A percentile compares a stretch with the other conserved stretches of the same genome.
Evolutionary conservation across 2,329 filamentous ascomycete genomes (phyloP).

Genomic region (Paramyrothecium sp.): DNA sequence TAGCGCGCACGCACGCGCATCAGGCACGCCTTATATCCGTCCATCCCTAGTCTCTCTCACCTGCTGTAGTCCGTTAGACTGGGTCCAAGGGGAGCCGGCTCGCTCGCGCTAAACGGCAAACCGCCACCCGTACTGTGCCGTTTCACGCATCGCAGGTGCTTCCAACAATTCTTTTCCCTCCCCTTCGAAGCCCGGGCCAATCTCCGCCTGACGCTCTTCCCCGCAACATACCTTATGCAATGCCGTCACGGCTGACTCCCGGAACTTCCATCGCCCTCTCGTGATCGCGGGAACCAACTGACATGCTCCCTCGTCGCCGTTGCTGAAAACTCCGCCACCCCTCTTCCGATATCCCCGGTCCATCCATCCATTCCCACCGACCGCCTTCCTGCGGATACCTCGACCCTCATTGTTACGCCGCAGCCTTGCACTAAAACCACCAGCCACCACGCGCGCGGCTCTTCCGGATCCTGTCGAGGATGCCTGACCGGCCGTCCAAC

Average conservation of each 20-base stretch:
- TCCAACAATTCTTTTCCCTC: not conserved
- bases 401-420: not conserved
- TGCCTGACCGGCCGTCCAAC: constrained; percentile 35
- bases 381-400: not conserved
- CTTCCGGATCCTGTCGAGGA: constrained; percentile 21
- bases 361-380: not conserved
- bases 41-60: no score
- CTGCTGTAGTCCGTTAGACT: no score
- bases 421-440: not conserved
- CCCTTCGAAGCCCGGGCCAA: not conserved
- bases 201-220: no score
- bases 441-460: constrained; percentile 10
- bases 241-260: not conserved
- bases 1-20: not conserved
- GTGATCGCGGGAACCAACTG: not conserved
- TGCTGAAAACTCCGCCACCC: not conserved
- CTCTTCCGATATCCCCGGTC: not conserved
- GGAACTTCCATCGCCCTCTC: not conserved
- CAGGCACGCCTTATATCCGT: not conserved
- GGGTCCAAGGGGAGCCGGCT: not conserved
- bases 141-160: not conserved
- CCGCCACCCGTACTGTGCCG: not conserved
- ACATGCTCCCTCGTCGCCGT: not conserved
- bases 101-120: not conserved
- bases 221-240: no score